Conservation (phyloP, 139 green algal species). For the Dunaliella sp. region DNA sequence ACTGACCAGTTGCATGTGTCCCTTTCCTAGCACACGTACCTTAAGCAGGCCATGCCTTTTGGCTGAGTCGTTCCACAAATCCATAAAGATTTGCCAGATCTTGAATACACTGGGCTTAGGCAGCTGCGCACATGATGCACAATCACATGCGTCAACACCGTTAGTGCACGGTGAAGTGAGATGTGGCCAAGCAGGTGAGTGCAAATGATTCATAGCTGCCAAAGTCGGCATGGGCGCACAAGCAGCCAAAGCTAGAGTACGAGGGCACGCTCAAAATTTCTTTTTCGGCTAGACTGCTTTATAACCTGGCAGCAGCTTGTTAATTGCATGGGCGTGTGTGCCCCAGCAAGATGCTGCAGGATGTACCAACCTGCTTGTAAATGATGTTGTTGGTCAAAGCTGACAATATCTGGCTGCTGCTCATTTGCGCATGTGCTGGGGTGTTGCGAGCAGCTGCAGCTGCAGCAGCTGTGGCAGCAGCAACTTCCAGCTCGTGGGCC, state of each 20-base stretch:
- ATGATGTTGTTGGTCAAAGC: conserved; percentile 21
- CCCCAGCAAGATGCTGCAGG: background rate
- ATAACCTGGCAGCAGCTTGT: too few relatives aligned
- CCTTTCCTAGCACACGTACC: background rate
- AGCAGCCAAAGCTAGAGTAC: too few relatives aligned
- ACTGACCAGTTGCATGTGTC: too few relatives aligned
- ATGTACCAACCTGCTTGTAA: conserved; percentile 7
- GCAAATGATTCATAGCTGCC: too few relatives aligned
- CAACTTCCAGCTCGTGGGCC: background rate
- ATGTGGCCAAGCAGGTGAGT: too few relatives aligned
- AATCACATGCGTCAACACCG: too few relatives aligned
- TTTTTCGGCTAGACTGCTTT: too few relatives aligned
- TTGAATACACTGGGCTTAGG: conserved; percentile 36
- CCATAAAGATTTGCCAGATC: conserved; percentile 42
- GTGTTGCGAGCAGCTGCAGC: background rate
- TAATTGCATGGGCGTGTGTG: background rate
- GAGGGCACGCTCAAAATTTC: too few relatives aligned
- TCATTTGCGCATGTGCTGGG: background rate
- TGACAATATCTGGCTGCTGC: conserved; percentile 19
- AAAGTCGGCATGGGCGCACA: too few relatives aligned
- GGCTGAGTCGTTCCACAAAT: conserved; percentile 44
- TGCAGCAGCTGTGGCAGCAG: conserved; percentile 8
- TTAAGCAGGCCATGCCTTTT: conserved; percentile 23
- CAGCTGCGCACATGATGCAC: too few relatives aligned
- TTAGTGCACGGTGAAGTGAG: too few relatives aligned